These are phyloP conservation scores for Thalassiosira livingstoniorum DNA, from an alignment of 352 stramenopile species.

Conservation along the genomic window DNA sequence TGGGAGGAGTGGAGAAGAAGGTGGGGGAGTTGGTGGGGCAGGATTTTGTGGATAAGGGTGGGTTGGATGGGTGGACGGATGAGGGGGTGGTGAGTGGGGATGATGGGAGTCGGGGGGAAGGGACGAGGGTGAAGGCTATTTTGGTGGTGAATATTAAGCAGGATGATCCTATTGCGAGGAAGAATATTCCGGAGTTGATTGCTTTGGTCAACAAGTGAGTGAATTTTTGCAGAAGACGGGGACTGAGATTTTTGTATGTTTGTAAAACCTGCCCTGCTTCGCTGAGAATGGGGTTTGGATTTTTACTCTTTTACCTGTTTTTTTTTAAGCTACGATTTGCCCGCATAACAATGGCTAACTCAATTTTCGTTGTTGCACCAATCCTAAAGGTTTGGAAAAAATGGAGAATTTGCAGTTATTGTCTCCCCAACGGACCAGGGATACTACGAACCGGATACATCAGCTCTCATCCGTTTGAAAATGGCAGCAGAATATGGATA, in stretches of 20 bases:
- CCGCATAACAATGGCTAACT: too few relatives aligned
- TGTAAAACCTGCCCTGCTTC: too few relatives aligned
- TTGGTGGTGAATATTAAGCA: constrained; percentile 87
- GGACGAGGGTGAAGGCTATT: constrained; percentile 73
- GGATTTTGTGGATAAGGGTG: constrained; percentile 44
- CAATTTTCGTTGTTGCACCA: too few relatives aligned
- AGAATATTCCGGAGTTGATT: constrained; percentile 86
- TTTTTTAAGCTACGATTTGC: too few relatives aligned
- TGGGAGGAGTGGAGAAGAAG: constrained; percentile 60
- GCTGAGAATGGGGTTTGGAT: too few relatives aligned
- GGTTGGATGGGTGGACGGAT: constrained; percentile 38
- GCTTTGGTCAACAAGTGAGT: constrained; percentile 73
- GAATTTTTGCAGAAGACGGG: not conserved
- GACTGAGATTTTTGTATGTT: constrained; percentile 1
- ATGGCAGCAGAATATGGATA: constrained; percentile 85
- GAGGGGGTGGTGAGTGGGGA: not conserved
- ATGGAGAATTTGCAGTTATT: constrained; percentile 80
- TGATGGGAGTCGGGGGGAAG: constrained; percentile 18
- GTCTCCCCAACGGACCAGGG: constrained; percentile 83
- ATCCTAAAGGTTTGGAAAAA: constrained; percentile 74
- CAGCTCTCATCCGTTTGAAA: constrained; percentile 80
- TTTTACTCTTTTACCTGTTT: too few relatives aligned
- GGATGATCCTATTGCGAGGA: constrained; percentile 83
- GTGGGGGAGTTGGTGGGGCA: constrained; percentile 74
- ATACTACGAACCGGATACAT: constrained; percentile 87